These are phyloP conservation scores for Oryza punctata DNA, from an alignment of 176 grass and related monocot genomes.

Conservation along the genomic window DNA sequence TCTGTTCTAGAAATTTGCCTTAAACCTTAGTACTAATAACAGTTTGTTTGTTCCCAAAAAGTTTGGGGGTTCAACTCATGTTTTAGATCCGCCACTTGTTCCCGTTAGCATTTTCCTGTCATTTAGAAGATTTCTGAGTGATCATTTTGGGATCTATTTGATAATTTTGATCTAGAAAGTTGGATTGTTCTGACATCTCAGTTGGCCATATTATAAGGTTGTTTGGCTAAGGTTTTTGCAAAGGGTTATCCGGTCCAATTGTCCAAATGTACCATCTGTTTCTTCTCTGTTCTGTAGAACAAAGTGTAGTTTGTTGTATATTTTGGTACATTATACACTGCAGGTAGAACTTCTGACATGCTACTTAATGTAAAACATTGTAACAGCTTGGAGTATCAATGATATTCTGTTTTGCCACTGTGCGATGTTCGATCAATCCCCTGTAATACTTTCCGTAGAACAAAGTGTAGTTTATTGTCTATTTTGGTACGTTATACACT, in stretches of 20 bases:
- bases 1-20: not conserved
- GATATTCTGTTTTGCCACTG: not conserved
- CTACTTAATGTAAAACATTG: not conserved
- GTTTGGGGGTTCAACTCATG: too few species aligned
- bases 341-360: not conserved
- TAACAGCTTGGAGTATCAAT: not conserved
- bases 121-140: not conserved
- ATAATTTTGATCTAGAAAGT: not conserved
- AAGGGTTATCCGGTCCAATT: not conserved
- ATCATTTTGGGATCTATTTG: not conserved
- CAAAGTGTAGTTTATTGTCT: not conserved
- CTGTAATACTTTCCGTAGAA: not conserved
- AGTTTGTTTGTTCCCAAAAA: not conserved
- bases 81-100: too few species aligned
- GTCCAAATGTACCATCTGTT: not conserved
- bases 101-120: not conserved
- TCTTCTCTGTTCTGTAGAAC: not conserved
- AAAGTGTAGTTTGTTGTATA: not conserved
- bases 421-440: not conserved
- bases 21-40: too few species aligned
- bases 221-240: conserved; percentile 7
- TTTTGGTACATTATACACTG: not conserved
- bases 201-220: not conserved
- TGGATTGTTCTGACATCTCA: not conserved
- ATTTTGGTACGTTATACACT: not conserved